Percentiles rank a stretch among this genome's conserved stretches.
These are phyloP conservation scores for Protomyces macrosporus DNA, from an alignment of 1,139 yeast species.

Conservation along the genomic window DNA sequence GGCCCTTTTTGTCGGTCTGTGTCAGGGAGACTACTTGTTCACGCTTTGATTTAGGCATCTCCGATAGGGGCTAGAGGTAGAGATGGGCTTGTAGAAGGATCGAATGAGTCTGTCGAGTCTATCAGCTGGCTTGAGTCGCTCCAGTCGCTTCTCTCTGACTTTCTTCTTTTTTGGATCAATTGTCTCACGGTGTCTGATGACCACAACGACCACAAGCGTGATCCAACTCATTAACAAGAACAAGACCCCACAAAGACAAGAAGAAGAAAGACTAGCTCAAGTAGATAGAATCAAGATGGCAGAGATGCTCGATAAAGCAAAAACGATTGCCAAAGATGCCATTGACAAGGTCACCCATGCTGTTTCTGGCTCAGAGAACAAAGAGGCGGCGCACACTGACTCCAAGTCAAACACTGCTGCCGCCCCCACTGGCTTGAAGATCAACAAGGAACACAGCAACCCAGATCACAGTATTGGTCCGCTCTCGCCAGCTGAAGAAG, in stretches of 20 bases:
- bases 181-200: neutral
- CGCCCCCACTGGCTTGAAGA: neutral
- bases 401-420: neutral
- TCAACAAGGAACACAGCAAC: neutral
- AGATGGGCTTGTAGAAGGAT: too few relatives aligned
- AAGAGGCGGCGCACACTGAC: neutral
- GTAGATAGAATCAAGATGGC: neutral
- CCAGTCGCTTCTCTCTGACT: neutral
- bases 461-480: constrained; percentile 6
- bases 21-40: constrained; percentile 91
- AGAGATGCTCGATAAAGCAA: neutral
- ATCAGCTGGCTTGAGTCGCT: too few relatives aligned
- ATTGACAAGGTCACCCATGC: neutral
- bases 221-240: too few relatives aligned
- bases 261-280: neutral
- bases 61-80: neutral
- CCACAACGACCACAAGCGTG: neutral
- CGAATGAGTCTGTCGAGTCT: too few relatives aligned
- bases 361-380: neutral
- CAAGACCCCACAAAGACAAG: neutral
- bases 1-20: constrained; percentile 91
- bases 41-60: constrained; percentile 93
- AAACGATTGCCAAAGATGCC: neutral
- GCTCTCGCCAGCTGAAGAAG: constrained; percentile 9
- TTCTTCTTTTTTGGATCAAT: neutral